Percentiles rank a stretch among this genome's conserved stretches.
Evolutionary conservation across 495 filamentous ascomycete genomes (phyloP).

Genomic region (Podospora bellae-mahoneyi): DNA sequence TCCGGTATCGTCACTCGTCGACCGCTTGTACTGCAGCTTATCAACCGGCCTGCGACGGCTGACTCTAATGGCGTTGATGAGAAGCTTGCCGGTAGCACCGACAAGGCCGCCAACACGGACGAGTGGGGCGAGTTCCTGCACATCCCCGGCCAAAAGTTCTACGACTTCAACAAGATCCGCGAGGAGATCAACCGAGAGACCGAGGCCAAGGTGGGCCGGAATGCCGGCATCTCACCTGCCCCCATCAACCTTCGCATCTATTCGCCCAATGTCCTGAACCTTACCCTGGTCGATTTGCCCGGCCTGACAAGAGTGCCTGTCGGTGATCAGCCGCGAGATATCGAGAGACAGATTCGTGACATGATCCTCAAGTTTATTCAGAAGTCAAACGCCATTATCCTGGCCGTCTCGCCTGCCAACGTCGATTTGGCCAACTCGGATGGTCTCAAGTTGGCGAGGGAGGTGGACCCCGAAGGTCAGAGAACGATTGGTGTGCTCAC

Average conservation of each 20-base stretch:
- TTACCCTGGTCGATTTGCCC: conserved; percentile 96
- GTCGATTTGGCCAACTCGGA: conserved; percentile 98
- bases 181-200: conserved; percentile 98
- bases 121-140: conserved; percentile 99
- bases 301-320: conserved; percentile 98
- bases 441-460: conserved; percentile 91
- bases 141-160: conserved; percentile 96
- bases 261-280: conserved; percentile 95
- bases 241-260: conserved; percentile 98
- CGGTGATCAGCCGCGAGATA: conserved; percentile 97
- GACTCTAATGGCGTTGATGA: conserved; percentile 76
- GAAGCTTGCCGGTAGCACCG: conserved; percentile 58
- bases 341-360: conserved; percentile 93
- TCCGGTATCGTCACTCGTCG: conserved; percentile 96
- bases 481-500: conserved; percentile 98
- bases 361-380: conserved; percentile 99
- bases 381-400: conserved; percentile 96
- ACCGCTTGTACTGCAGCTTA: conserved; percentile 94
- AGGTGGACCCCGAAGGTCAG: conserved; percentile 97
- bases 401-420: conserved; percentile 95
- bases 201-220: conserved; percentile 90
- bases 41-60: conserved; percentile 67
- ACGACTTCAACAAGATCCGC: conserved; percentile 98
- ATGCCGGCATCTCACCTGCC: conserved; percentile 91
- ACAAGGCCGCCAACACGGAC: conserved; percentile 84